Evolutionary conservation across 805 yeast genomes (phyloP), one percentile per base, ranked within the genome.

Genomic region (Cephaloascus fragrans): DNA sequence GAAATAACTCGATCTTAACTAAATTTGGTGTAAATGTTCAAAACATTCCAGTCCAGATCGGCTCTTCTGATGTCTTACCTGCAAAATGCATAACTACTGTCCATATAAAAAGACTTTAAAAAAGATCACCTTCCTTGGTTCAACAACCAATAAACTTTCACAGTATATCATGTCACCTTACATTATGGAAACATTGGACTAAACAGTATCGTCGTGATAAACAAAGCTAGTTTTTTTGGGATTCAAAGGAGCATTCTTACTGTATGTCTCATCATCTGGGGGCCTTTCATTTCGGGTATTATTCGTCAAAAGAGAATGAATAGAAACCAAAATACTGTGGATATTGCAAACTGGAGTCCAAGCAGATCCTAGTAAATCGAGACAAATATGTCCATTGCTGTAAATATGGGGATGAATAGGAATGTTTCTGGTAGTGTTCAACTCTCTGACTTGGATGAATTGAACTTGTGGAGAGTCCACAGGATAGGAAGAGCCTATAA

Each of bases 321-420:
- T 54, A 12, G 87, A 78, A 18, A 83, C 40, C 9, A 71, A 53
- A 0, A 75, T 55, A 1, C 73, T 59, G 32, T 67, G 67, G 1
- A 77, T 54, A 1, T 73, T 62, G 43, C 77, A 75, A 0, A 77
- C 79, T 0, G 86, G 84, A 0, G 83, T 66, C 86, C 86, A 80
- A 33, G 71, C 81, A 16, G 67, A 68, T 2, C 83, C 86, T 29
- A 82, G 56, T 2, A 83, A 57, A 48, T 82, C 76, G 17, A 82
- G 59, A 51, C 90, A 82, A n/a, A 82, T 82, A 48, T 83, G 89
- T 1, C 89, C 90, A 49, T 83, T 83, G 26, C 81, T 70, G 50
- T 82, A 82, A 3, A 82, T 66, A 50, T 82, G 90, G 0, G 90
- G 90, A 50, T 82, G 88, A 3, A 80, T 47, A 1, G 90, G 90